phyloP scores from a whole-genome alignment of 2,329 filamentous ascomycete species.

The Lasiodiplodia sp. region DNA sequence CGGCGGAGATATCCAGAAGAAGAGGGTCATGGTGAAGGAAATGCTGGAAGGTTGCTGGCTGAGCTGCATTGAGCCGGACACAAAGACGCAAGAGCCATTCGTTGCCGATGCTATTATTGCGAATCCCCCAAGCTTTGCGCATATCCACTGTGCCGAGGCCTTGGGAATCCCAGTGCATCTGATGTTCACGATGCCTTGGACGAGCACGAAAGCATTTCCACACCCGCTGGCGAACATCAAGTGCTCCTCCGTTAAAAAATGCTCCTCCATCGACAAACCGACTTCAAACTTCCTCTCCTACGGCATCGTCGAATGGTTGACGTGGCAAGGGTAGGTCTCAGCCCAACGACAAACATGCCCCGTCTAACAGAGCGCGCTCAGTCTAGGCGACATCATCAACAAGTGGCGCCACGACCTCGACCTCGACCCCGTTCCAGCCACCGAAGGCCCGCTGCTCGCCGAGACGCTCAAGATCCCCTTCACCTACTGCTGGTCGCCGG shows the following conservation, averaged over 20 bases:
- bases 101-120: slow-evolving; percentile 35
- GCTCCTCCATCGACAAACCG: slow-evolving; percentile 42
- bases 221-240: slow-evolving; percentile 60
- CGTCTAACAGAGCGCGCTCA: slow-evolving; percentile 33
- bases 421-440: slow-evolving; percentile 48
- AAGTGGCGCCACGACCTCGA: slow-evolving; percentile 49
- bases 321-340: slow-evolving; percentile 56
- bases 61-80: slow-evolving; percentile 34
- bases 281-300: slow-evolving; percentile 57
- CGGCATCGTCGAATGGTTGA: slow-evolving; percentile 56
- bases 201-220: slow-evolving; percentile 53
- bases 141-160: slow-evolving; percentile 34
- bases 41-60: slow-evolving; percentile 45
- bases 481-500: slow-evolving; percentile 57
- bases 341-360: slow-evolving; percentile 5
- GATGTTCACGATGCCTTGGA: slow-evolving; percentile 58
- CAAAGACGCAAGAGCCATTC: slow-evolving; percentile 28
- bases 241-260: slow-evolving; percentile 43
- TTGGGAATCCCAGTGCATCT: slow-evolving; percentile 34
- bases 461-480: slow-evolving; percentile 50
- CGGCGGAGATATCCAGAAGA: slow-evolving; percentile 40
- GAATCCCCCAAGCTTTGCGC: slow-evolving; percentile 36
- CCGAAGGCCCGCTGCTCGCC: slow-evolving; percentile 48
- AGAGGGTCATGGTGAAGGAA: slow-evolving; percentile 39
- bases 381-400: slow-evolving; percentile 57